Percentiles rank a stretch among this genome's conserved stretches.
Evolutionary conservation across 2,329 filamentous ascomycete genomes (phyloP).

Genomic region (Sclerotinia borealis): DNA sequence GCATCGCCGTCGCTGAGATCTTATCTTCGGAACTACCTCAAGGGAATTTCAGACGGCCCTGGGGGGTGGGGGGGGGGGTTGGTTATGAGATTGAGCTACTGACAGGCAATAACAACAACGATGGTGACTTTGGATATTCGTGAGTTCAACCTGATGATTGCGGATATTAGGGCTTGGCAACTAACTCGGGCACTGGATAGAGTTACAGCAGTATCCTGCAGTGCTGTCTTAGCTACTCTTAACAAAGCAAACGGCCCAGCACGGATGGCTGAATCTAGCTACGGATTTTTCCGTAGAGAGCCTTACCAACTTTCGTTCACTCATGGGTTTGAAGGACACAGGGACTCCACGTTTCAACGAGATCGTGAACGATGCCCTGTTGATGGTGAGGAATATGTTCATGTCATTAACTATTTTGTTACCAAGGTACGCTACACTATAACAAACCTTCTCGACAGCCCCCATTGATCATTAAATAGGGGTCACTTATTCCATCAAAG

Average conservation of each 20-base stretch:
- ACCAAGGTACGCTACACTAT: constrained; percentile 9
- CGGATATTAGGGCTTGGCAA: neutral
- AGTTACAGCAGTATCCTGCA: constrained; percentile 18
- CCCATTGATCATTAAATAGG: neutral
- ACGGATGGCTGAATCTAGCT: constrained; percentile 14
- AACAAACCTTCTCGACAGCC: neutral
- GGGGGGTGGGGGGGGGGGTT: too few species aligned
- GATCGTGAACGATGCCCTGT: constrained; percentile 3
- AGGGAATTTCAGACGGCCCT: neutral
- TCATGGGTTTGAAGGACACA: constrained; percentile 8
- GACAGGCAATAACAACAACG: too few species aligned
- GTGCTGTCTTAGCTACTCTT: constrained; percentile 17
- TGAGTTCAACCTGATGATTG: neutral
- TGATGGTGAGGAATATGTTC: constrained; percentile 15
- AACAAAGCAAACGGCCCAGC: constrained; percentile 17
- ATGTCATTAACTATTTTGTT: constrained; percentile 18
- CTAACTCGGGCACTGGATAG: neutral
- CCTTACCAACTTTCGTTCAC: neutral
- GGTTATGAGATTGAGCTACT: neutral
- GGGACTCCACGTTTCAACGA: too few species aligned
- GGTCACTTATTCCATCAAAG: neutral
- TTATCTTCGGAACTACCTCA: constrained; percentile 12
- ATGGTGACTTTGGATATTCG: neutral
- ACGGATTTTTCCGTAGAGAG: constrained; percentile 16
- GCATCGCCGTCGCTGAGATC: constrained; percentile 14